A percentile compares a stretch with the other conserved stretches of the same genome.
phyloP scores from a whole-genome alignment of 768 basidiomycete genomes.

The Hysterangium stoloniferum region DNA sequence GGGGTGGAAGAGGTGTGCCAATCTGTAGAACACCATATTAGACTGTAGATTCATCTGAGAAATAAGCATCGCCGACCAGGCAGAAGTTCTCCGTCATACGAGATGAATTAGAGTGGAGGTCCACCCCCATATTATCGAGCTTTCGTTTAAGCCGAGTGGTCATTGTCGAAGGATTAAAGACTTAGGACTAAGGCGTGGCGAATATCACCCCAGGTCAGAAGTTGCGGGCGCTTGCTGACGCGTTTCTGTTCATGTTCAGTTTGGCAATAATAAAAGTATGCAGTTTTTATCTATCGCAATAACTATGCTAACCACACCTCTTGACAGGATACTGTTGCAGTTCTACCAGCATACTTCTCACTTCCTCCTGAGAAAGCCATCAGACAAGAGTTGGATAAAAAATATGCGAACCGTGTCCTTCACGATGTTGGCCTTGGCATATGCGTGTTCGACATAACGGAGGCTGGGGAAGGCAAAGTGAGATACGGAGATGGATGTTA shows the following conservation, averaged over 20 bases:
- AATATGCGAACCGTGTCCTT: conserved; percentile 88
- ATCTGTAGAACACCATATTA: conserved; percentile 41
- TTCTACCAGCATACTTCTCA: conserved; percentile 85
- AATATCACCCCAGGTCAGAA: not conserved
- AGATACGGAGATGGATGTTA: conserved; percentile 91
- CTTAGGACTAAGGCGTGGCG: no score
- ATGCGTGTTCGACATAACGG: conserved; percentile 78
- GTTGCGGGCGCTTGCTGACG: not conserved
- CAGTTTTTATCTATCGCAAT: not conserved
- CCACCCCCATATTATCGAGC: conserved; percentile 71
- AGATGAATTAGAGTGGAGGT: conserved; percentile 46
- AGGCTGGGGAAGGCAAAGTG: conserved; percentile 87
- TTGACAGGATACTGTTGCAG: conserved; percentile 76
- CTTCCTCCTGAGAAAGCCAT: conserved; percentile 72
- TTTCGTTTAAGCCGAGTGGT: conserved; percentile 69
- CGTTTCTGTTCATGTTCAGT: conserved; percentile 25
- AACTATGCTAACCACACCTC: no score
- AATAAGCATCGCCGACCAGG: conserved; percentile 40
- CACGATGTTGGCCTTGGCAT: conserved; percentile 90
- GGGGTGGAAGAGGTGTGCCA: conserved; percentile 87
- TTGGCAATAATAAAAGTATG: conserved; percentile 29
- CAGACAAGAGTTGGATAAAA: conserved; percentile 83
- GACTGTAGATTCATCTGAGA: no score
- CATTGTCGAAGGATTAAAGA: conserved; percentile 36
- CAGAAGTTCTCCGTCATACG: conserved; percentile 82